These are phyloP conservation scores for Tillandsia fasciculata DNA, from an alignment of 176 grass and related monocot species.

Conservation along the genomic window DNA sequence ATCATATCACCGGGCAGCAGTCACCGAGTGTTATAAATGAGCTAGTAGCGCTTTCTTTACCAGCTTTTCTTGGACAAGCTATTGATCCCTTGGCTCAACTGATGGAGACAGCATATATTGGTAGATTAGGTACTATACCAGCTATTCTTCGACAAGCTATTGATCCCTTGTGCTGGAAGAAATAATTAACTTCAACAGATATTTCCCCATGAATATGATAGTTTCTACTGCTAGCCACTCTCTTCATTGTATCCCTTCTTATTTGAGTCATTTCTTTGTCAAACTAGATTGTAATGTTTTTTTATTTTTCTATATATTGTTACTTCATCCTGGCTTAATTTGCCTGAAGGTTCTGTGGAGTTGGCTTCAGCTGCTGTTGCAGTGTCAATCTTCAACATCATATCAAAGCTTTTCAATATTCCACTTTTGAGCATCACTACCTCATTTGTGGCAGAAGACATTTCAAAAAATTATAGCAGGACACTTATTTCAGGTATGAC, in stretches of 20 bases:
- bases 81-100: constrained; percentile 84
- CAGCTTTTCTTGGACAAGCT: constrained; percentile 75
- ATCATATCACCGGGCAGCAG: constrained; percentile 16
- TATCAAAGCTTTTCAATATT: constrained; percentile 71
- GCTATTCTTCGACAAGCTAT: not conserved
- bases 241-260: not conserved
- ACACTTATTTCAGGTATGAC: constrained; percentile 21
- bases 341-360: constrained; percentile 45
- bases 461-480: constrained; percentile 36
- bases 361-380: constrained; percentile 58
- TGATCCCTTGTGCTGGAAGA: not conserved
- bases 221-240: no score
- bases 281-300: not conserved
- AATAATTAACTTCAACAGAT: not conserved
- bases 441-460: constrained; percentile 77
- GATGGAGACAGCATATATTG: constrained; percentile 94
- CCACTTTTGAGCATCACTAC: constrained; percentile 69
- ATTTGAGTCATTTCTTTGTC: constrained; percentile 1
- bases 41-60: constrained; percentile 70
- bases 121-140: constrained; percentile 64
- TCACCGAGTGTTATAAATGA: constrained; percentile 43
- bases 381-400: constrained; percentile 57
- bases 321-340: constrained; percentile 5
- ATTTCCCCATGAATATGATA: no score
- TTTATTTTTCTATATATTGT: not conserved